phyloP scores from a whole-genome alignment of 305 asterid species.

The Andrographis paniculata region DNA sequence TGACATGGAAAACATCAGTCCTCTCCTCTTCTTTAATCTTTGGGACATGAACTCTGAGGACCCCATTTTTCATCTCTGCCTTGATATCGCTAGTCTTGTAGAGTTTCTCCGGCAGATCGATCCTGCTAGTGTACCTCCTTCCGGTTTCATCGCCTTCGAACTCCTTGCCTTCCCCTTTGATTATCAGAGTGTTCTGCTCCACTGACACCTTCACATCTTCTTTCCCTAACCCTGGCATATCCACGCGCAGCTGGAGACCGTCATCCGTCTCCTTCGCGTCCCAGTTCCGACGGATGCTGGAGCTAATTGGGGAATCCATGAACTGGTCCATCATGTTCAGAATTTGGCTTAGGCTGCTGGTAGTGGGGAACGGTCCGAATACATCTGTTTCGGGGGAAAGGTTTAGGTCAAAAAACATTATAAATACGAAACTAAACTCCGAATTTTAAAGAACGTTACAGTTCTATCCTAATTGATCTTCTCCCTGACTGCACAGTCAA shows the following conservation, averaged over 20 bases:
- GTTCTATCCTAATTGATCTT: background rate
- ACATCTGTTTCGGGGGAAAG: slow-evolving; percentile 13
- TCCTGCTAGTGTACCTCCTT: slow-evolving; percentile 32
- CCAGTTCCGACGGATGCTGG: slow-evolving; percentile 32
- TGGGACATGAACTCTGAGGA: slow-evolving; percentile 58
- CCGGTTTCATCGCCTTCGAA: slow-evolving; percentile 27
- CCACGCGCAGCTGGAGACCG: slow-evolving; percentile 38
- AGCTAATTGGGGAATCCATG: slow-evolving; percentile 18
- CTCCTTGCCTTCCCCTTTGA: slow-evolving; percentile 40
- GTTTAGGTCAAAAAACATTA: background rate
- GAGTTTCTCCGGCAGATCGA: slow-evolving; percentile 40
- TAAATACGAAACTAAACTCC: background rate
- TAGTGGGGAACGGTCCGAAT: slow-evolving; percentile 28
- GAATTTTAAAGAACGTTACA: background rate
- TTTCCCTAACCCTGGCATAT: slow-evolving; percentile 53
- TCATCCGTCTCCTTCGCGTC: slow-evolving; percentile 31
- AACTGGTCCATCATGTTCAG: slow-evolving; percentile 38
- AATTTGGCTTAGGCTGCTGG: slow-evolving; percentile 43
- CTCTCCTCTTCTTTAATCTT: slow-evolving; percentile 58
- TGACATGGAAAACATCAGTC: slow-evolving; percentile 42
- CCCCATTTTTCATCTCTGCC: slow-evolving; percentile 86
- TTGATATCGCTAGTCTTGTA: slow-evolving; percentile 40
- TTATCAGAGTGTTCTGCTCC: slow-evolving; percentile 41
- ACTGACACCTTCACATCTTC: slow-evolving; percentile 48
- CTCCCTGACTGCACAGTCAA: no score